These are phyloP conservation scores for Rosa multiflora DNA, from an alignment of 306 rosid genomes.

Conservation along the genomic window DNA sequence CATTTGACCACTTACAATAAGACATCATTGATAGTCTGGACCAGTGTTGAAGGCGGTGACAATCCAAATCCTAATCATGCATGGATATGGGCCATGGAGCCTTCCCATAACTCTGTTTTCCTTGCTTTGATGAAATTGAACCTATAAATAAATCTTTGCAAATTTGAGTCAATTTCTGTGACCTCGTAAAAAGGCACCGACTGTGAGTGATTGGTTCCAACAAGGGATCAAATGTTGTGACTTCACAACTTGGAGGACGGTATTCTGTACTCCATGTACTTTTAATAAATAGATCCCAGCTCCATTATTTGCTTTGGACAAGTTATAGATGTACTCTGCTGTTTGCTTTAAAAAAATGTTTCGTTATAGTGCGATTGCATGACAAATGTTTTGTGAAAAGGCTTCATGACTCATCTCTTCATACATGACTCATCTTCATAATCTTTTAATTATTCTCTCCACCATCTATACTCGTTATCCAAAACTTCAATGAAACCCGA, in stretches of 20 bases:
- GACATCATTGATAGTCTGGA: background rate
- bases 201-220: slow-evolving; percentile 9
- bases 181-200: slow-evolving; percentile 8
- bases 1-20: slow-evolving; percentile 6
- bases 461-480: background rate
- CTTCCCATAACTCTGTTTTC: background rate
- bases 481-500: background rate
- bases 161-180: slow-evolving; percentile 1
- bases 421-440: slow-evolving; percentile 5
- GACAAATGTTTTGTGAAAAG: background rate
- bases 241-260: slow-evolving; percentile 6
- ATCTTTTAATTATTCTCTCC: background rate
- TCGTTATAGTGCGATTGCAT: background rate
- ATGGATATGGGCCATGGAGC: slow-evolving; percentile 8
- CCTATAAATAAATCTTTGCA: background rate
- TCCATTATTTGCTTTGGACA: slow-evolving; percentile 15
- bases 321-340: slow-evolving; percentile 2
- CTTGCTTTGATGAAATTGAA: slow-evolving; percentile 8
- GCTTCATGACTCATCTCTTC: background rate
- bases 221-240: slow-evolving; percentile 6
- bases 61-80: background rate
- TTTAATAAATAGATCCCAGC: background rate
- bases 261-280: slow-evolving; percentile 14
- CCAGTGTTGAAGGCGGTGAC: slow-evolving; percentile 8
- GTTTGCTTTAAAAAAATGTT: background rate